Percentiles rank a stretch among this genome's conserved stretches.
phyloP scores from a whole-genome alignment of 2,329 filamentous ascomycete species.

The Epichloe uncinata region DNA sequence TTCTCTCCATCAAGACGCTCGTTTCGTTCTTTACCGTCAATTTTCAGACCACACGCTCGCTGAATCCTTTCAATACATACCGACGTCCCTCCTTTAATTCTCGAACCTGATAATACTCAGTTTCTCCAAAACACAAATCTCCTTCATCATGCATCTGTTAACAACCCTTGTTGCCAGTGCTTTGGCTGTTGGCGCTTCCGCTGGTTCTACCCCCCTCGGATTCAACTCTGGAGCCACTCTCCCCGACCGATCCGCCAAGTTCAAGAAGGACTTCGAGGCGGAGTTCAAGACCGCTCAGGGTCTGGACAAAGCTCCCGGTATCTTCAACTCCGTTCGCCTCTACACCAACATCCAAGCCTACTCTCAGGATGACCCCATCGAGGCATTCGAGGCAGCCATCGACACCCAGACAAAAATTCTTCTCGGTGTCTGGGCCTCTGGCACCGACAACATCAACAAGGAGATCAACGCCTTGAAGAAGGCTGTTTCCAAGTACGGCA shows the following conservation, averaged over 20 bases:
- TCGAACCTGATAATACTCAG: no score
- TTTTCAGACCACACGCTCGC: background rate
- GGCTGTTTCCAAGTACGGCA: slow-evolving; percentile 40
- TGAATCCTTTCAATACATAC: no score
- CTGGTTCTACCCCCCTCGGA: slow-evolving; percentile 34
- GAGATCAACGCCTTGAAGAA: slow-evolving; percentile 48
- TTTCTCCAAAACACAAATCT: no score
- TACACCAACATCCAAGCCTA: slow-evolving; percentile 56
- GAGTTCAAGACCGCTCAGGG: slow-evolving; percentile 30
- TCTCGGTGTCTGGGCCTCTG: slow-evolving; percentile 51
- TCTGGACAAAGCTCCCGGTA: slow-evolving; percentile 30
- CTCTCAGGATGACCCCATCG: slow-evolving; percentile 60
- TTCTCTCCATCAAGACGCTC: background rate
- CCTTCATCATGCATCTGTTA: slow-evolving; percentile 26
- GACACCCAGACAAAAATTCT: slow-evolving; percentile 46
- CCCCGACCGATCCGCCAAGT: slow-evolving; percentile 36
- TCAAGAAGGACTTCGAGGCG: slow-evolving; percentile 33
- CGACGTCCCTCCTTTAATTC: no score
- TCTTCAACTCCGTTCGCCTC: slow-evolving; percentile 46
- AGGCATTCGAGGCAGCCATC: slow-evolving; percentile 64
- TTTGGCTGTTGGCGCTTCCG: slow-evolving; percentile 26
- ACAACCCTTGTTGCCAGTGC: slow-evolving; percentile 23
- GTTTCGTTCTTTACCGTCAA: background rate
- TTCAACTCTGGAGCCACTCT: slow-evolving; percentile 39
- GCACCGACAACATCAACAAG: slow-evolving; percentile 38